Evolutionary conservation across 192 early-diverging fungal genomes (phyloP), one percentile per base, ranked within the genome.

Genomic region (Coemansia aciculifera): DNA sequence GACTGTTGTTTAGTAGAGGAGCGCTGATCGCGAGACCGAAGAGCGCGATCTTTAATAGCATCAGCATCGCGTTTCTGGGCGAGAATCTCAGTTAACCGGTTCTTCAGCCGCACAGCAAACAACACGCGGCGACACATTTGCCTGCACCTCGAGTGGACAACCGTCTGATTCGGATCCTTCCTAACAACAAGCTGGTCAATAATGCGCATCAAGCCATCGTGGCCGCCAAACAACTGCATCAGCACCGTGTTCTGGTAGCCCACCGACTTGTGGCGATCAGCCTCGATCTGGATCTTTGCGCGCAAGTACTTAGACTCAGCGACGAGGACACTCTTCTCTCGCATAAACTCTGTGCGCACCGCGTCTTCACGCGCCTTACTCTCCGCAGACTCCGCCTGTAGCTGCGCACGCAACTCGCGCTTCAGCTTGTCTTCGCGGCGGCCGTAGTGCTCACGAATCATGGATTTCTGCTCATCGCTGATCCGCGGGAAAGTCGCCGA

Each of bases 161-260:
- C 51, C 5, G 21, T 23, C 23, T 23, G 19, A 24, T 21, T 52
- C 24, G 23, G 24, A 5, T 29, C 24, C 51, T 10, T 59, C 29
- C 56, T n/a, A 15, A 36, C 31, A 5, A 63, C 31, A n/a, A 66
- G 64, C 59, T 39, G 37, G 23, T 75, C 77, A 15, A 83, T 74
- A 6, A 48, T 37, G 15, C 54, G 42, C n/a, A 68, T 31, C 46
- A 83, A 10, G 23, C 72, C 77, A 9, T 63, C 42, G 17, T 64
- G 60, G 8, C 81, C 81, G 19, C 81, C 81, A 8, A 68, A 31
- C 40, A 83, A 46, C 63, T 66, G 66, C 59, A 72, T n/a, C 19
- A 78, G 32, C 15, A 66, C 37, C 17, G 51, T 52, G 17, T 74
- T 75, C 39, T 83, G 72, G 64, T 52, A 71, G 39, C 46, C 19